A percentile compares a stretch with the other conserved stretches of the same genome.
Conservation (phyloP, 2,329 filamentous ascomycete genomes). For the Hypoxylon rubiginosum region DNA sequence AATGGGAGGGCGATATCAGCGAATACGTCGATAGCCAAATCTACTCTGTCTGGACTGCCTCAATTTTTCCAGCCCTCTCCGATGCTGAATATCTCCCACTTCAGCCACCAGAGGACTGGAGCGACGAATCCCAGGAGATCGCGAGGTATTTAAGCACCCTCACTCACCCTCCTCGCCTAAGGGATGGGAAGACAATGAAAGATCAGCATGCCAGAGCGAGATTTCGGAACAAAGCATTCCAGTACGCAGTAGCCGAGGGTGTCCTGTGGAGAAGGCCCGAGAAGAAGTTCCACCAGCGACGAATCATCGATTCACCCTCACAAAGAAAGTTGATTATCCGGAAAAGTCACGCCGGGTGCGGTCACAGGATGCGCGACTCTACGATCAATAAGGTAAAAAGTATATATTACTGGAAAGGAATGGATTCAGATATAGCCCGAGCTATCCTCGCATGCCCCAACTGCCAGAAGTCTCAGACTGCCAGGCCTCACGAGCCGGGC, state of each 20-base stretch:
- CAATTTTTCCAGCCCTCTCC: not conserved
- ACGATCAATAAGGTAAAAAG: no score
- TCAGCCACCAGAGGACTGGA: not conserved
- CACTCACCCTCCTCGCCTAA: no score
- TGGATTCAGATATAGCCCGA: no score
- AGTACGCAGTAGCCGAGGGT: no score
- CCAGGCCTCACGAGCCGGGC: not conserved
- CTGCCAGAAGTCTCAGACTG: not conserved
- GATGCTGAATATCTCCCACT: no score
- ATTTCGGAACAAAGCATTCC: no score
- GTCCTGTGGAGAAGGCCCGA: no score
- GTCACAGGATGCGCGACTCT: not conserved
- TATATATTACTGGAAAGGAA: conserved; percentile 3
- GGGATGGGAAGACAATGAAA: no score
- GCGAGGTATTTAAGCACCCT: not conserved
- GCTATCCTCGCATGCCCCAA: not conserved
- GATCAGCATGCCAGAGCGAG: no score
- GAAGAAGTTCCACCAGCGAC: not conserved
- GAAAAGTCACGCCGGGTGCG: not conserved
- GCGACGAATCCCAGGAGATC: not conserved
- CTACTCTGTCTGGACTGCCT: not conserved
- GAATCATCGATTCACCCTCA: not conserved
- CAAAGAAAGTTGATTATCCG: not conserved
- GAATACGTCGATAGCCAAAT: not conserved
- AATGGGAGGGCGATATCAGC: not conserved